Evolutionary conservation across 331 rosid genomes (phyloP).

Genomic region (Cucumis variabilis): DNA sequence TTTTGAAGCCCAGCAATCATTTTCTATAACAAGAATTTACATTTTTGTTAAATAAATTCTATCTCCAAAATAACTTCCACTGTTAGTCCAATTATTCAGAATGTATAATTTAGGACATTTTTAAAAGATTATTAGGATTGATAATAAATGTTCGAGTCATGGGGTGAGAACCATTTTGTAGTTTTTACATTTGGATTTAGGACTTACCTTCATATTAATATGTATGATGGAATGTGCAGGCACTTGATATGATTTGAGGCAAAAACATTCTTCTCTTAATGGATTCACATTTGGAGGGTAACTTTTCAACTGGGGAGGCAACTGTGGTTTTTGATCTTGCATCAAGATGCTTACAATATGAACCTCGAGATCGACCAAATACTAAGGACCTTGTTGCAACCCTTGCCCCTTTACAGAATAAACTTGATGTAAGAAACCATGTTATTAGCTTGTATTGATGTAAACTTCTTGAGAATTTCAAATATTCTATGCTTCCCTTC

Average conservation of each 20-base stretch:
- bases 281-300: constrained; percentile 94
- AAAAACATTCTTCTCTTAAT: constrained; percentile 72
- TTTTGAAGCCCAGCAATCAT: not conserved
- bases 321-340: constrained; percentile 80
- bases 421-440: constrained; percentile 58
- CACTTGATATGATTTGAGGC: constrained; percentile 84
- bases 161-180: not conserved
- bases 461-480: not conserved
- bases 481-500: not conserved
- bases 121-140: not conserved
- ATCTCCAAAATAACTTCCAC: not conserved
- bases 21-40: not conserved
- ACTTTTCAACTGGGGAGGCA: constrained; percentile 76
- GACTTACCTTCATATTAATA: not conserved
- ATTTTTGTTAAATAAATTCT: not conserved
- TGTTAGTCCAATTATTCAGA: not conserved
- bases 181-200: constrained; percentile 17
- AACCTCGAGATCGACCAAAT: constrained; percentile 82
- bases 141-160: constrained; percentile 11
- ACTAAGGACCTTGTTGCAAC: constrained; percentile 63
- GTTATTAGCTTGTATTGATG: not conserved
- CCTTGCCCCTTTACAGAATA: constrained; percentile 65
- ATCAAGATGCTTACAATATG: constrained; percentile 75
- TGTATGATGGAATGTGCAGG: constrained; percentile 48
- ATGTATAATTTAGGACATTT: no score